Base-by-base conservation (phyloP, 164 flowering plant species). In the Magnolia officinalis region DNA sequence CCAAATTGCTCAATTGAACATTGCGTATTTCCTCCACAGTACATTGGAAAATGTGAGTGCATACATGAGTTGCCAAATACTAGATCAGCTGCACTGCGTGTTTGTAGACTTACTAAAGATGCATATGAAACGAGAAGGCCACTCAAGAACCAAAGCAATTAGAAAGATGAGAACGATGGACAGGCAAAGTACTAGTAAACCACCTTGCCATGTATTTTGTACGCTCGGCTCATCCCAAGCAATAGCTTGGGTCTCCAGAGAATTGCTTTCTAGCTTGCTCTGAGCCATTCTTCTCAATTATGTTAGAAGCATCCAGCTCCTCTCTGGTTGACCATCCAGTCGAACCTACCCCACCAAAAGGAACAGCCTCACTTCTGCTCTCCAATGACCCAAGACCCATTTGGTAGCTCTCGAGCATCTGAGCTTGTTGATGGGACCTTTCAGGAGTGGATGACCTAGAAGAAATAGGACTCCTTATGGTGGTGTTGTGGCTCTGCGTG, bases 221-320 rank as follows among this genome's bases (percentile, higher is more conserved):
- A 2, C 97, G 90, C 68, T 93, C 97, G 0, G 97, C 98, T 84
- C 99, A 77, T 93, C 98, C 98, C 98, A 95, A 74, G 98, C 98
- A 80, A 85, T 78, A 5, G 98, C 98, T 70, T 91, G 80, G 6
- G 81, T 80, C 81, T 95, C 97, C 49, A 95, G 73, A 51, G 90
- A 82, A 83, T 77, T 88, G n/a, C 77, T 83, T 87, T 63, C 72
- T 79, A n/a, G 78, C 79, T 73, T 83, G 83, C 76, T 85, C 90
- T 13, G 63, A 50, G 70, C 69, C 78, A 11, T 65, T 81, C 58
- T 81, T 78, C 49, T 79, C 86, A 18, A 51, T 6, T 6, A 72
- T 67, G 50, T 70, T 78, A 63, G 67, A 52, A 50, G 78, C 78
- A 61, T 78, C 81, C 1, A 75, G 24, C 70, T 81, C 87, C 63